These are phyloP conservation scores for Mimosa bimucronata DNA, from an alignment of 306 rosid species.

Conservation along the genomic window DNA sequence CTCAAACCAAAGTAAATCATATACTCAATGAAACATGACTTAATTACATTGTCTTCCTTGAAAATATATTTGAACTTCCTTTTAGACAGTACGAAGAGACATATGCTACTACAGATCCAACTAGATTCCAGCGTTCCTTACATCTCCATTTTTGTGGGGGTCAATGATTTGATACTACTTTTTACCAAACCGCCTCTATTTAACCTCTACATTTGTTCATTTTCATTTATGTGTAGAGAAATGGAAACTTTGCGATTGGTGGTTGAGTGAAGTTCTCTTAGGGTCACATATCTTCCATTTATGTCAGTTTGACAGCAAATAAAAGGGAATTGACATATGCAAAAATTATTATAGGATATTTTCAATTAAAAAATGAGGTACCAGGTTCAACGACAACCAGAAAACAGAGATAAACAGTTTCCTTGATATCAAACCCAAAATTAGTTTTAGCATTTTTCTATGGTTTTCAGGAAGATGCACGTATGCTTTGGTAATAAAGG, in stretches of 20 bases:
- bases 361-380: not conserved
- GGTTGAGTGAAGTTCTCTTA: not conserved
- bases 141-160: not conserved
- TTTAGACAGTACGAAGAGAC: not conserved
- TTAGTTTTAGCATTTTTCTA: not conserved
- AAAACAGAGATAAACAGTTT: not conserved
- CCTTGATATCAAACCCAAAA: not conserved
- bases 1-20: constrained; percentile 24
- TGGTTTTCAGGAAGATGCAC: not conserved
- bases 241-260: not conserved
- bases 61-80: not conserved
- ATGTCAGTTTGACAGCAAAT: not conserved
- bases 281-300: not conserved
- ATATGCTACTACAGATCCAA: not conserved
- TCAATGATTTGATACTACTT: not conserved
- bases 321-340: not conserved
- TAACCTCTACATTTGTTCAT: not conserved
- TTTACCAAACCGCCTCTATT: not conserved
- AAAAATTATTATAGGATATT: not conserved
- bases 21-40: not conserved
- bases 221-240: not conserved
- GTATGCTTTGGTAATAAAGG: not conserved
- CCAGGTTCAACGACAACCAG: not conserved
- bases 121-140: not conserved
- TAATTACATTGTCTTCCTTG: not conserved